Percentiles rank a stretch among this genome's conserved stretches.
These are phyloP conservation scores for Candida glucosophila DNA, from an alignment of 1,139 yeast genomes.

Conservation along the genomic window DNA sequence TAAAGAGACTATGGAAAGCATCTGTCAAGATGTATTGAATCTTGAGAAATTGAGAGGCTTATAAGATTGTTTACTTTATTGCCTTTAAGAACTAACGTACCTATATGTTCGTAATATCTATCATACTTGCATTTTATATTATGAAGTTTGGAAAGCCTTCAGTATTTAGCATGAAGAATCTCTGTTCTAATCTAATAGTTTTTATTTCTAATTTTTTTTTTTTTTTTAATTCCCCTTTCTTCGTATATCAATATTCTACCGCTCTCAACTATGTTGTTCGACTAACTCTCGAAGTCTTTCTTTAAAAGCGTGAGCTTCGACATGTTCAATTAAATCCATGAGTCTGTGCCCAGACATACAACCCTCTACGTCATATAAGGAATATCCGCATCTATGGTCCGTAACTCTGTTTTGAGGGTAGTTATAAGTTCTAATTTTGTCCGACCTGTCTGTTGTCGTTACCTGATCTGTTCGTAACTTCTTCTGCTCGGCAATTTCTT, in stretches of 20 bases:
- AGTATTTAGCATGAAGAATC: no score
- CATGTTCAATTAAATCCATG: conserved; percentile 42
- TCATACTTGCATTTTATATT: no score
- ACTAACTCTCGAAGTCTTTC: conserved; percentile 18
- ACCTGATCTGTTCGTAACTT: conserved; percentile 75
- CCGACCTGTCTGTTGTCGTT: conserved; percentile 80
- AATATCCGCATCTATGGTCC: conserved; percentile 82
- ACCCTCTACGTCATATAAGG: conserved; percentile 73
- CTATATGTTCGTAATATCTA: no score
- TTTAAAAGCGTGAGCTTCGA: conserved; percentile 20
- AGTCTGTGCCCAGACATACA: conserved; percentile 67
- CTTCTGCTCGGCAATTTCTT: conserved; percentile 57
- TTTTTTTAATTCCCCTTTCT: no score
- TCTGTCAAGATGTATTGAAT: conserved; percentile 70
- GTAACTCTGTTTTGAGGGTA: conserved; percentile 89
- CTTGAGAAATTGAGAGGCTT: conserved; percentile 66
- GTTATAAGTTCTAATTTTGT: conserved; percentile 88
- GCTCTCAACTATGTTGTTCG: no score
- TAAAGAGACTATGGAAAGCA: conserved; percentile 61
- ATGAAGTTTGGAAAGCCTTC: no score
- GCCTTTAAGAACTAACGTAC: no score
- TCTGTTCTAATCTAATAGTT: no score
- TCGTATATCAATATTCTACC: no score
- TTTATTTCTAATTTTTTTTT: no score
- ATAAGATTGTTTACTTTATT: no score